Evolutionary conservation across 345 rosid genomes (phyloP).

Genomic region (Murraya paniculata): DNA sequence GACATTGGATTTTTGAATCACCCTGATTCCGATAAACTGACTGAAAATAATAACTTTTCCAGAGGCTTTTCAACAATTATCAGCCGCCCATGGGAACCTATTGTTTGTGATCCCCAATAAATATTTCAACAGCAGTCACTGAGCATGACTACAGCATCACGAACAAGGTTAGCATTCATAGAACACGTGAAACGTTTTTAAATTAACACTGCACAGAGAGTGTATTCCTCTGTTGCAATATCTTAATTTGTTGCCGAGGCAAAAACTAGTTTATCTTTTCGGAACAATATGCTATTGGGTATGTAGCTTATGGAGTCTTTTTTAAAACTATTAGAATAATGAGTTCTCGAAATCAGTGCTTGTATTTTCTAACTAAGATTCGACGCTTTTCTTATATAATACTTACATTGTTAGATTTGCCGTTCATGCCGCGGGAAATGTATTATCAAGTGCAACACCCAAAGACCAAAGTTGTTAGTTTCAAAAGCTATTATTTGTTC

Average conservation of each 20-base stretch:
- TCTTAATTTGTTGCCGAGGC: background rate
- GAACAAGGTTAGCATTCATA: background rate
- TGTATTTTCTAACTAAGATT: background rate
- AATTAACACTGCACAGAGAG: background rate
- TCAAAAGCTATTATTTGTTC: background rate
- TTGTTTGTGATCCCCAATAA: background rate
- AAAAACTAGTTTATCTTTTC: too few relatives aligned
- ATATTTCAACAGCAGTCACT: background rate
- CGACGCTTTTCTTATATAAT: too few relatives aligned
- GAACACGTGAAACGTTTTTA: background rate
- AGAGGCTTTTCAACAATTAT: background rate
- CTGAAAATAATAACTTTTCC: background rate
- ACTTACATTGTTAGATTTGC: too few relatives aligned
- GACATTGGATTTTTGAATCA: background rate
- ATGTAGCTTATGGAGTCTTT: background rate
- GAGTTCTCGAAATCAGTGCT: background rate
- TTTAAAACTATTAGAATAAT: background rate
- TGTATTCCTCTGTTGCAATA: background rate
- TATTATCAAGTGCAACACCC: background rate
- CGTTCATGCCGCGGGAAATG: background rate
- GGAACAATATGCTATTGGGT: background rate
- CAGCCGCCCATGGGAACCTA: background rate
- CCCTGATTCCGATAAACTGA: background rate
- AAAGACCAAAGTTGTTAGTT: background rate
- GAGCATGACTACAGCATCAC: background rate